These are phyloP conservation scores for Tuber melanosporum DNA, from an alignment of 495 filamentous ascomycete genomes.

Conservation along the genomic window DNA sequence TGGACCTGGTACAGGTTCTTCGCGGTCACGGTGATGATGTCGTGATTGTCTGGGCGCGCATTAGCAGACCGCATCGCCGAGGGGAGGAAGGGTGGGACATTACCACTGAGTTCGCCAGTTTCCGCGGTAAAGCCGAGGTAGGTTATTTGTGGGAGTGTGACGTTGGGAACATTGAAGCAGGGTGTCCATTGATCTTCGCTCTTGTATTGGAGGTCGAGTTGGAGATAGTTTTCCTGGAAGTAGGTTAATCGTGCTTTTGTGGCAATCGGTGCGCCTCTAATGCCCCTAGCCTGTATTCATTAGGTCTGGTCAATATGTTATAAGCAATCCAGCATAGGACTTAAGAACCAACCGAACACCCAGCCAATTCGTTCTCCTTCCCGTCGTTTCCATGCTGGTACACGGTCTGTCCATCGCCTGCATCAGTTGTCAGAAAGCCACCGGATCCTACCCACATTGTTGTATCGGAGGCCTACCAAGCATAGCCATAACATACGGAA, in stretches of 20 bases:
- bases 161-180: conserved; percentile 67
- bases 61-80: conserved; percentile 3
- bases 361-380: conserved; percentile 84
- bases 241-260: conserved; percentile 88
- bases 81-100: neutral
- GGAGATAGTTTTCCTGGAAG: conserved; percentile 90
- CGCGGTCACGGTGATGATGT: conserved; percentile 81
- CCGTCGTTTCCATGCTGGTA: conserved; percentile 96
- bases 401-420: conserved; percentile 67
- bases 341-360: conserved; percentile 68
- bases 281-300: conserved; percentile 62
- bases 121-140: conserved; percentile 95
- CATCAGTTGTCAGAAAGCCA: conserved; percentile 5
- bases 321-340: neutral
- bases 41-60: conserved; percentile 70
- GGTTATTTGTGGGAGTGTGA: conserved; percentile 75
- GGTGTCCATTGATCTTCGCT: conserved; percentile 75
- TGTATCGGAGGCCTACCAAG: conserved; percentile 49
- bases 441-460: neutral
- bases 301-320: conserved; percentile 1
- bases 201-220: conserved; percentile 91
- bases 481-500: conserved; percentile 99
- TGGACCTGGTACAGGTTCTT: conserved; percentile 78
- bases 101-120: conserved; percentile 77
- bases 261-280: conserved; percentile 67